Conservation (phyloP, 2,329 filamentous ascomycete genomes). For the Didymellaceae sp. region DNA sequence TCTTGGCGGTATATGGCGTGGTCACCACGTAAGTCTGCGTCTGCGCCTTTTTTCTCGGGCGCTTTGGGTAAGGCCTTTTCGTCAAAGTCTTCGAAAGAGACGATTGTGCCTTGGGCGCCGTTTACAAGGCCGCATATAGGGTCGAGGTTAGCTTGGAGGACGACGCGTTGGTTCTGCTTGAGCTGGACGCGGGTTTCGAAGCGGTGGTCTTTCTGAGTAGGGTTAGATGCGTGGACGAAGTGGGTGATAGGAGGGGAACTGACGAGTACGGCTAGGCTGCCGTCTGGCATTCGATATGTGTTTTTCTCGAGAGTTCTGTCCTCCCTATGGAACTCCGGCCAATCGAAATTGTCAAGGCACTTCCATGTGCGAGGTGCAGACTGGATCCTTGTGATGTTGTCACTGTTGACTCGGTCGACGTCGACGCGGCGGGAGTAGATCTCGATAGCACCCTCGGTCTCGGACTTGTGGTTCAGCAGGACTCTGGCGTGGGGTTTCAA, state of each 20-base stretch:
- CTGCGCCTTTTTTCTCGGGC: constrained; percentile 2
- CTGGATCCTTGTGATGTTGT: constrained; percentile 41
- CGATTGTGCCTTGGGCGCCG: constrained; percentile 43
- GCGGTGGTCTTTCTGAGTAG: constrained; percentile 51
- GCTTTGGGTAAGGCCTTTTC: constrained; percentile 37
- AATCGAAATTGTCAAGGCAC: constrained; percentile 53
- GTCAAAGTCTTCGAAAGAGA: constrained; percentile 48
- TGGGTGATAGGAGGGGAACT: background rate
- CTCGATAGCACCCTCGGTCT: constrained; percentile 53
- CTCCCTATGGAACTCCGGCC: constrained; percentile 38
- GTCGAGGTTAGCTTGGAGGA: constrained; percentile 60
- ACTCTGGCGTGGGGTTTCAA: constrained; percentile 48
- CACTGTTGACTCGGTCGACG: constrained; percentile 43
- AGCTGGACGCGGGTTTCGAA: constrained; percentile 54
- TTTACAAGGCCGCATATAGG: constrained; percentile 41
- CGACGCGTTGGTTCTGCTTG: constrained; percentile 60
- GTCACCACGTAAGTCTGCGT: constrained; percentile 38
- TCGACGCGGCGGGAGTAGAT: constrained; percentile 53
- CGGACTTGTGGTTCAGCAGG: constrained; percentile 49
- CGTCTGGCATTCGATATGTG: constrained; percentile 6
- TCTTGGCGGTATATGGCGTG: constrained; percentile 47
- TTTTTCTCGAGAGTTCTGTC: constrained; percentile 26
- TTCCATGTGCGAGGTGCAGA: constrained; percentile 33
- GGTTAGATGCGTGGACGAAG: background rate
- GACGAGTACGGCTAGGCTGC: constrained; percentile 31